Percentiles rank a stretch among this genome's conserved stretches.
Conservation (phyloP, 2,329 filamentous ascomycete species). For the Fonsecaea erecta region DNA sequence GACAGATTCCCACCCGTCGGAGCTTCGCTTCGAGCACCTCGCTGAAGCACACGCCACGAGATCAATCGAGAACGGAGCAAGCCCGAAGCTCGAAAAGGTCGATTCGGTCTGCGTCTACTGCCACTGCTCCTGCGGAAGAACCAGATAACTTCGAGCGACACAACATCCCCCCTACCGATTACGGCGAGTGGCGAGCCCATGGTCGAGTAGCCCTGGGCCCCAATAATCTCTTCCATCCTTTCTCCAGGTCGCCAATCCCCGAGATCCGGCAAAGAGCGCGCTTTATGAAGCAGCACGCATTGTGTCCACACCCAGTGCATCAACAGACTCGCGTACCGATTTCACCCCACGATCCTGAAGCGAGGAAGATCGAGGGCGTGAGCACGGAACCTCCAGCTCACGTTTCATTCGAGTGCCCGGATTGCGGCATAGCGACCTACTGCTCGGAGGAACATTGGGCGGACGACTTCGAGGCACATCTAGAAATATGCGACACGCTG, state of each 20-base stretch:
- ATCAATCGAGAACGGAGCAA: slow-evolving; percentile 13
- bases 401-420: slow-evolving; percentile 91
- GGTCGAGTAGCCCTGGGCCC: slow-evolving; percentile 60
- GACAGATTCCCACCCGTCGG: slow-evolving; percentile 20
- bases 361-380: slow-evolving; percentile 57
- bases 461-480: slow-evolving; percentile 89
- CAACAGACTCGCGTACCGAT: slow-evolving; percentile 71
- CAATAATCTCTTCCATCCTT: slow-evolving; percentile 91
- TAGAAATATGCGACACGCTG: slow-evolving; percentile 89
- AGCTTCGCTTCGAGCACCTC: slow-evolving; percentile 30
- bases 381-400: slow-evolving; percentile 67
- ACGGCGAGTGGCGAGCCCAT: slow-evolving; percentile 37
- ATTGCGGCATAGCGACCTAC: slow-evolving; percentile 91
- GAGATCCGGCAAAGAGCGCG: slow-evolving; percentile 85
- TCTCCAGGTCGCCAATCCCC: slow-evolving; percentile 83
- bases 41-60: slow-evolving; percentile 18
- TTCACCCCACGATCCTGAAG: slow-evolving; percentile 67
- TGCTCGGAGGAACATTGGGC: slow-evolving; percentile 96
- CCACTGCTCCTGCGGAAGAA: slow-evolving; percentile 29
- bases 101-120: slow-evolving; percentile 28
- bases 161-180: slow-evolving; percentile 33
- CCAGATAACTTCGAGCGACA: slow-evolving; percentile 35
- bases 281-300: slow-evolving; percentile 90
- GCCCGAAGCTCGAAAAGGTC: slow-evolving; percentile 20
- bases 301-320: slow-evolving; percentile 90